These are phyloP conservation scores for Ganoderma multipileum DNA, from an alignment of 1,284 basidiomycete species.

Conservation along the genomic window DNA sequence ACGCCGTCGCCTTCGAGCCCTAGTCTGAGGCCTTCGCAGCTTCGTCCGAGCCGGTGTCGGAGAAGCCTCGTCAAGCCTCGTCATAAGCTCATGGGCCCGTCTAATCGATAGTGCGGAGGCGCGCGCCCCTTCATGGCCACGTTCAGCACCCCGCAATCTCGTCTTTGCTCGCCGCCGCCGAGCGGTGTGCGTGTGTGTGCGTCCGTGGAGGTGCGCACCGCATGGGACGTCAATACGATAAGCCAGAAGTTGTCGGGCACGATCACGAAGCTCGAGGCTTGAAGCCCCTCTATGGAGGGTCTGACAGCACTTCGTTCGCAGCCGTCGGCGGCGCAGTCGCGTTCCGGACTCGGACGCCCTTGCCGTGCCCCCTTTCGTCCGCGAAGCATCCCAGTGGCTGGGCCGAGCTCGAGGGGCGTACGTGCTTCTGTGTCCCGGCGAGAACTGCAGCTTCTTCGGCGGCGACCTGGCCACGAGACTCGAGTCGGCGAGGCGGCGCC, in stretches of 20 bases:
- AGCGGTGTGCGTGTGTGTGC: background rate
- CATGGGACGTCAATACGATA: background rate
- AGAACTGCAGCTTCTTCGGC: background rate
- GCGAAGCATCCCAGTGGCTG: background rate
- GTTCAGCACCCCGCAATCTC: background rate
- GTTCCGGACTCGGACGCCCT: slow-evolving; percentile 3
- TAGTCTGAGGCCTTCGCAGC: background rate
- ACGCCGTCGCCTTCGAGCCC: background rate
- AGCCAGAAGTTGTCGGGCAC: background rate
- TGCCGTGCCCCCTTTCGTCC: background rate
- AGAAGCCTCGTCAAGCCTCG: background rate
- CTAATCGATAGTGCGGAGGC: background rate
- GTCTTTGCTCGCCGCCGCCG: background rate
- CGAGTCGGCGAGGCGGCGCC: background rate
- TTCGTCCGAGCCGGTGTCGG: background rate
- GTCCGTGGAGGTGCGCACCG: background rate
- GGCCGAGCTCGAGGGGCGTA: background rate
- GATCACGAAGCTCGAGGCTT: background rate
- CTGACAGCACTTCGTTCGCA: background rate
- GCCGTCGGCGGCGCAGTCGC: slow-evolving; percentile 2
- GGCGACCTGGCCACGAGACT: background rate
- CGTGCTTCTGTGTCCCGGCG: background rate
- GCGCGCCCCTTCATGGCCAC: background rate
- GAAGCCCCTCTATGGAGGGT: background rate
- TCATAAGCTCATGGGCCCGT: background rate